These are phyloP conservation scores for Picea engelmannii DNA, from an alignment of 83 land plant genomes.

Conservation along the genomic window DNA sequence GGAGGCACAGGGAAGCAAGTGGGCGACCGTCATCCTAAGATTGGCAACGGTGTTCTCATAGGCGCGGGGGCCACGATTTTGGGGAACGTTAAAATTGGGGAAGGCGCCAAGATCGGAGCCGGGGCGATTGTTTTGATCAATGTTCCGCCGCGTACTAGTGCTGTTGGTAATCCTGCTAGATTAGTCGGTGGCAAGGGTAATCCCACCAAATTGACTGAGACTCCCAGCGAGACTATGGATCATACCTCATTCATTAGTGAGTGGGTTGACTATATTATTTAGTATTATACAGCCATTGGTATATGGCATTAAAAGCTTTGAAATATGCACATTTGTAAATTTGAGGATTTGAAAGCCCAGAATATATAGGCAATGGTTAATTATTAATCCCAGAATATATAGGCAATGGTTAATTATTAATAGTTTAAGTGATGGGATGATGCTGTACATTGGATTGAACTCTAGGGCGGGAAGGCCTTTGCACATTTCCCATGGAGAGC, in stretches of 20 bases:
- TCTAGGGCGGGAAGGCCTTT: too few species aligned
- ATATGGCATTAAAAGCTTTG: too few species aligned
- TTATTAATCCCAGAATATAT: too few species aligned
- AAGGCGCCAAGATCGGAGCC: slow-evolving; percentile 77
- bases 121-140: slow-evolving; percentile 71
- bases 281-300: too few species aligned
- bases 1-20: too few species aligned
- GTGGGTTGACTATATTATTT: slow-evolving; percentile 39
- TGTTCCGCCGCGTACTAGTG: slow-evolving; percentile 65
- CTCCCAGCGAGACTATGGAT: slow-evolving; percentile 59
- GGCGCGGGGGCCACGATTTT: slow-evolving; percentile 78
- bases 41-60: slow-evolving; percentile 72
- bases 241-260: slow-evolving; percentile 56
- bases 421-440: too few species aligned
- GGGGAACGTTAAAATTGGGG: slow-evolving; percentile 61
- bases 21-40: slow-evolving; percentile 57
- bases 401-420: too few species aligned
- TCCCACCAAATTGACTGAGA: slow-evolving; percentile 26
- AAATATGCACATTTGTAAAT: too few species aligned
- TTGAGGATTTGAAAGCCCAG: too few species aligned
- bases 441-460: too few species aligned
- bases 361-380: too few species aligned
- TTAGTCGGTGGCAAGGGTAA: slow-evolving; percentile 52
- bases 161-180: slow-evolving; percentile 75
- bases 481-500: too few species aligned